Evolutionary conservation across 1,139 yeast species (phyloP).

Genomic region (Petasospora fabianii): DNA sequence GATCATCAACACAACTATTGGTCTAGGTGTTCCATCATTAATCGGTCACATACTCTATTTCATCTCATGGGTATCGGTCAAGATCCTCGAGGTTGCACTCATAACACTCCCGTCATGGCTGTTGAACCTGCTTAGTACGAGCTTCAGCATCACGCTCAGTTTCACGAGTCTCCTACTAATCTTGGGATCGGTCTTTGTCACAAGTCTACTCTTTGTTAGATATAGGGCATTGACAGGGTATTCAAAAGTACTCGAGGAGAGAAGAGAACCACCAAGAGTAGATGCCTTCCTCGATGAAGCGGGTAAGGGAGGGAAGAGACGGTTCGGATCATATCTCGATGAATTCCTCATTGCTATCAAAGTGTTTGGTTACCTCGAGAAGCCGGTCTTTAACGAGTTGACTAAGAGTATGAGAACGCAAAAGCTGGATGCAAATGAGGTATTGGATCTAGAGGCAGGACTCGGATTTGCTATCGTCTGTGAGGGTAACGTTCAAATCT

Average conservation of each 20-base stretch:
- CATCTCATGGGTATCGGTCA: conserved; percentile 9
- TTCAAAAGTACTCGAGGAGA: conserved; percentile 48
- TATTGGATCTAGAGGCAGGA: conserved; percentile 65
- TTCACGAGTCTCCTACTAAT: conserved; percentile 21
- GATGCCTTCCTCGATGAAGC: conserved; percentile 13
- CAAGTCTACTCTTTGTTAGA: conserved; percentile 40
- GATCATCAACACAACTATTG: background rate
- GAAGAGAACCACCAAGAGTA: conserved; percentile 29
- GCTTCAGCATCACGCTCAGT: conserved; percentile 23
- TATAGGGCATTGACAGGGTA: conserved; percentile 49
- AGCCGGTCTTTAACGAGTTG: conserved; percentile 86
- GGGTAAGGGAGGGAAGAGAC: conserved; percentile 31
- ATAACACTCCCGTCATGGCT: conserved; percentile 19
- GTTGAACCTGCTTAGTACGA: conserved; percentile 17
- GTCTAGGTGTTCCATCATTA: conserved; percentile 1
- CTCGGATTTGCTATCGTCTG: conserved; percentile 92
- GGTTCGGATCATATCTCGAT: conserved; percentile 63
- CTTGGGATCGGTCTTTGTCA: conserved; percentile 10
- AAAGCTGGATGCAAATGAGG: conserved; percentile 73
- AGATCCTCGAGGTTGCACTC: conserved; percentile 9
- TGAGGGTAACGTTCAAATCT: conserved; percentile 84
- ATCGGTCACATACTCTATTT: conserved; percentile 2
- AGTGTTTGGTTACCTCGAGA: conserved; percentile 89
- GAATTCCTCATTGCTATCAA: conserved; percentile 88
- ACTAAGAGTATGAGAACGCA: conserved; percentile 92